Evolutionary conservation across 768 basidiomycete genomes (phyloP), one percentile per base, ranked within the genome.

Genomic region (Lactifluus rugatus): DNA sequence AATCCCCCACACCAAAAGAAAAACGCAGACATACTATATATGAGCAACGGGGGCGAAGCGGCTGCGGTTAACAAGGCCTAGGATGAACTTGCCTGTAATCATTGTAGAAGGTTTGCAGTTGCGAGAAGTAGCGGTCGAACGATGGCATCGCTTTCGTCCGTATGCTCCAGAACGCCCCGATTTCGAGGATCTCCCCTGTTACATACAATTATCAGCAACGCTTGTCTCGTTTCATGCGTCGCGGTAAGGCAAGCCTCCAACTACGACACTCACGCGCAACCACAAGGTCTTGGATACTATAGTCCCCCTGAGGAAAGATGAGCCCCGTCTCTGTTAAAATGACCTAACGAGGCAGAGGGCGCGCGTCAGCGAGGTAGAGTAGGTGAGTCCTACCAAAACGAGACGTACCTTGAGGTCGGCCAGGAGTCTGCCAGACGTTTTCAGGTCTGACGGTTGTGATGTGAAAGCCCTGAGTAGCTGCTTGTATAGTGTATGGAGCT

Each of bases 121-220:
- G 91, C 16, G 90, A 85, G 70, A 94, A 92, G 71, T 96, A 98
- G 63, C 94, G 83, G 72, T 95, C 91, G 69, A 98, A 99, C 0
- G 91, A 87, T 53, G 93, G 88, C 21, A 94, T 81, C 70, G 95
- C 91, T 68, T 82, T 82, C 62, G 84, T 80, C 39, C 92, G 82
- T 70, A 98, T 88, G 62, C 94, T 93, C 78, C 89, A 89, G 75
- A 94, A 85, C 17, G 93, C 92, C 53, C 93, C 95, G 65, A 97
- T 85, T 76, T 97, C 95, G 58, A 99, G 85, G 58, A 96, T 89
- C 61, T 93, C 92, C 60, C 95, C 93, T 94, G 70, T 34, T 10
- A 14, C 21, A 34, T 21, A 16, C 13, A 13, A 32, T 42, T 11
- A 34, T 37, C 52, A 49, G 41, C n/a, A 11, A 19, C 28, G 23